Percentiles rank a stretch among this genome's conserved stretches.
phyloP scores from a whole-genome alignment of 2,329 filamentous ascomycete species.

The Cadophora malorum region DNA sequence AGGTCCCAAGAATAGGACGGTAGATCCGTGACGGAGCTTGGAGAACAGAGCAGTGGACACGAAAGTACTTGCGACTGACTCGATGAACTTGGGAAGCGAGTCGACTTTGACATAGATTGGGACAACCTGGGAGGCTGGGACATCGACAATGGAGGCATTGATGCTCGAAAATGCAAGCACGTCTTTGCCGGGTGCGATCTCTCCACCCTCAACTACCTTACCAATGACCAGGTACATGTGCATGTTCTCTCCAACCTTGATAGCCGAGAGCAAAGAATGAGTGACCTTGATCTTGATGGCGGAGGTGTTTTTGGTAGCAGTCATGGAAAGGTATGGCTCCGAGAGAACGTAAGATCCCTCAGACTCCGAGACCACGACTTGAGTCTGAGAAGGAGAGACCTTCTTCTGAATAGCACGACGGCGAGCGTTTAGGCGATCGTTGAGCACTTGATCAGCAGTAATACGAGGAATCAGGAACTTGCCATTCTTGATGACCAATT shows the following conservation, averaged over 20 bases:
- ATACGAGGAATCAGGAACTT: constrained; percentile 27
- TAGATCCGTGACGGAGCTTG: constrained; percentile 26
- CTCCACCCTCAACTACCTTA: constrained; percentile 24
- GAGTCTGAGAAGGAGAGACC: constrained; percentile 22
- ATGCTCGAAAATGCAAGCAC: constrained; percentile 26
- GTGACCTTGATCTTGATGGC: constrained; percentile 26
- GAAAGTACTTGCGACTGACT: constrained; percentile 26
- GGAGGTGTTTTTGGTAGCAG: constrained; percentile 13
- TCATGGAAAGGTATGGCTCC: constrained; percentile 21
- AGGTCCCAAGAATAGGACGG: constrained; percentile 23
- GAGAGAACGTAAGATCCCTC: constrained; percentile 21
- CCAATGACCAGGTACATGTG: constrained; percentile 26
- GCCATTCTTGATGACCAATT: constrained; percentile 24
- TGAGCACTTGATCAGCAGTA: constrained; percentile 20
- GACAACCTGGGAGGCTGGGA: constrained; percentile 22
- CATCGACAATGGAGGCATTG: constrained; percentile 22
- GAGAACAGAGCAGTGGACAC: constrained; percentile 25
- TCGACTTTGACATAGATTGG: constrained; percentile 29
- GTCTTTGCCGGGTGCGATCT: constrained; percentile 23
- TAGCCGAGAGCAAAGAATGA: constrained; percentile 20
- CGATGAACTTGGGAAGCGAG: constrained; percentile 28
- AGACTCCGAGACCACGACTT: constrained; percentile 19
- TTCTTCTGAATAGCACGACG: constrained; percentile 25
- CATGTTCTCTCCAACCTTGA: constrained; percentile 24
- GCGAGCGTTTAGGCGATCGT: constrained; percentile 24